These are phyloP conservation scores for Mycena filopes DNA, from an alignment of 768 basidiomycete genomes.

Conservation along the genomic window DNA sequence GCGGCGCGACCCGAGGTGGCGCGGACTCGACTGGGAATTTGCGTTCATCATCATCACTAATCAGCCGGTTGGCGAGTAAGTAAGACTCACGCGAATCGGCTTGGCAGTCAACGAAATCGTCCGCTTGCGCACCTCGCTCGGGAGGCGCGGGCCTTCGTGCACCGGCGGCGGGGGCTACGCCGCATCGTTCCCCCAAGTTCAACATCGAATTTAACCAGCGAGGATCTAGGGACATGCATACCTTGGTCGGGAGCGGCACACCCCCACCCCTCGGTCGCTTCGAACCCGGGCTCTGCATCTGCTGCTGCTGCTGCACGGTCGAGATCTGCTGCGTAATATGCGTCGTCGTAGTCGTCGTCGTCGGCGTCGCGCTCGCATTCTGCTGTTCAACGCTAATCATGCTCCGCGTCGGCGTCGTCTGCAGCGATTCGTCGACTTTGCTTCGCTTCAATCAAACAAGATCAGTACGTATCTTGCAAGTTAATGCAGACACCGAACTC, in stretches of 20 bases:
- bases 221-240: not conserved
- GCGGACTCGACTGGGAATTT: too few relatives aligned
- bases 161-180: not conserved
- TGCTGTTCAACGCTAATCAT: not conserved
- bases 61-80: too few relatives aligned
- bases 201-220: not conserved
- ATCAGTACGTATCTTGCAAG: not conserved
- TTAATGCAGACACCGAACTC: too few relatives aligned
- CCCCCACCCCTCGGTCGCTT: too few relatives aligned
- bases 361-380: not conserved
- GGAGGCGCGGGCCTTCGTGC: not conserved
- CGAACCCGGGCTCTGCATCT: too few relatives aligned
- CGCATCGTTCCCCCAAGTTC: not conserved
- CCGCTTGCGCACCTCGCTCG: slow-evolving; percentile 5
- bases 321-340: slow-evolving; percentile 1
- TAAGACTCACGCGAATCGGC: not conserved
- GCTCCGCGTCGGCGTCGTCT: not conserved
- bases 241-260: not conserved
- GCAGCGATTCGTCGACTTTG: not conserved
- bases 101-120: not conserved
- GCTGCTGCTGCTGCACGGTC: not conserved
- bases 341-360: not conserved
- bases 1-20: too few relatives aligned
- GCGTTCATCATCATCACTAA: too few relatives aligned
- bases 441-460: not conserved